A percentile compares a stretch with the other conserved stretches of the same genome.
phyloP scores from a whole-genome alignment of 2,329 filamentous ascomycete genomes.

The Trichoderma aggressivum region DNA sequence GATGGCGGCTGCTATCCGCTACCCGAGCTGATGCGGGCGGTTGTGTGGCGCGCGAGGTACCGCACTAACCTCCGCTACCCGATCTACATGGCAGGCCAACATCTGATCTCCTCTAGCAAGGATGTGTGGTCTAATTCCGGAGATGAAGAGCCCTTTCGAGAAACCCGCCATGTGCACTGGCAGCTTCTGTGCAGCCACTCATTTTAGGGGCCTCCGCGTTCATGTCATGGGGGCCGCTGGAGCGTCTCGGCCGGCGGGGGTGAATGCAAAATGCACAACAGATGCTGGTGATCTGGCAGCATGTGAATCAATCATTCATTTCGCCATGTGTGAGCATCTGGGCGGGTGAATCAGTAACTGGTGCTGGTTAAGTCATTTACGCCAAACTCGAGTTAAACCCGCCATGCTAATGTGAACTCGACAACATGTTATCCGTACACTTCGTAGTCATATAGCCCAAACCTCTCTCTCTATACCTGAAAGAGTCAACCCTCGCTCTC shows the following conservation, averaged over 20 bases:
- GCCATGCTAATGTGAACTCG: not conserved
- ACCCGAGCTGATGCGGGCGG: not conserved
- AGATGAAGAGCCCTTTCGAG: conserved; percentile 20
- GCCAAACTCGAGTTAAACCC: no score
- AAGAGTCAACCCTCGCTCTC: not conserved
- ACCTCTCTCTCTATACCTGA: not conserved
- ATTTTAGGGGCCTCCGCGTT: conserved; percentile 2
- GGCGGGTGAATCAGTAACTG: not conserved
- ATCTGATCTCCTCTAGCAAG: conserved; percentile 18
- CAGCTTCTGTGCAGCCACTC: not conserved
- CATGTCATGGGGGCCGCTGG: not conserved
- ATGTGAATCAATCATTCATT: not conserved
- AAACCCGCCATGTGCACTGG: conserved; percentile 7
- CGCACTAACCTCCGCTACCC: conserved; percentile 19
- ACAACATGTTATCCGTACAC: not conserved
- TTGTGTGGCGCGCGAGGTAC: not conserved
- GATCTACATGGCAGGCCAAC: not conserved
- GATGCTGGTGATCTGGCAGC: not conserved
- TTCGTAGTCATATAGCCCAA: not conserved
- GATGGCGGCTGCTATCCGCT: conserved; percentile 17
- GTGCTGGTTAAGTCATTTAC: not conserved
- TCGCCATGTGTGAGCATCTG: no score
- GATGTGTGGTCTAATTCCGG: conserved; percentile 13
- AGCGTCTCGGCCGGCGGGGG: not conserved
- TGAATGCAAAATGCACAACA: not conserved